Conservation (phyloP, 78 protist species). For the Cavenderia fasciculata region DNA sequence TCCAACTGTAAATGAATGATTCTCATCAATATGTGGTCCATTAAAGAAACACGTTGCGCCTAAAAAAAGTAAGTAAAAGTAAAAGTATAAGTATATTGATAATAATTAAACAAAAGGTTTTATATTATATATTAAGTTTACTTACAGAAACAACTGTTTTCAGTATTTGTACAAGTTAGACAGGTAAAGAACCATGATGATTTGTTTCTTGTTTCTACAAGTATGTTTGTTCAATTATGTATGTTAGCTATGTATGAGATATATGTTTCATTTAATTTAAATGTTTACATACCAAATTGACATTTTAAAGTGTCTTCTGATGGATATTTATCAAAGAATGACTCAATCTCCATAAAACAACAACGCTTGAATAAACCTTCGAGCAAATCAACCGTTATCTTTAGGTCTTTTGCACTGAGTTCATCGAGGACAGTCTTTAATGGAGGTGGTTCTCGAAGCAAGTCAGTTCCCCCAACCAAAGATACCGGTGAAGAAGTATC, state of each 20-base stretch:
- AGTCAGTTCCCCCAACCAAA: too few relatives aligned
- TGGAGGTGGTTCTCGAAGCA: constrained; percentile 26
- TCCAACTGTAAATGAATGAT: constrained; percentile 35
- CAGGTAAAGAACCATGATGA: constrained; percentile 68
- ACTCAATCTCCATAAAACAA: constrained; percentile 62
- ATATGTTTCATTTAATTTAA: not conserved
- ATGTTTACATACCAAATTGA: constrained; percentile 38
- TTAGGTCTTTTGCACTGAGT: constrained; percentile 1
- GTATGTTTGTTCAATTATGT: not conserved
- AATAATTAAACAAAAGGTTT: too few relatives aligned
- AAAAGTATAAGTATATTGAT: too few relatives aligned
- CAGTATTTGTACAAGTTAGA: constrained; percentile 15
- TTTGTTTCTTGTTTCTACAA: constrained; percentile 1
- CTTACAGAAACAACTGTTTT: constrained; percentile 56
- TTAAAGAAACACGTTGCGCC: constrained; percentile 44
- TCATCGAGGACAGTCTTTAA: constrained; percentile 16
- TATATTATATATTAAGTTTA: too few relatives aligned
- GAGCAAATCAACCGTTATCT: not conserved
- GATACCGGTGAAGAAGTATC: too few relatives aligned
- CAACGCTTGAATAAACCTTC: constrained; percentile 44
- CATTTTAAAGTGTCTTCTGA: constrained; percentile 62
- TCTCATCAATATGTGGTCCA: constrained; percentile 50
- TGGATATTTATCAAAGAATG: constrained; percentile 47
- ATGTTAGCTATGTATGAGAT: not conserved
- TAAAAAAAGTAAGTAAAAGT: too few relatives aligned